Conservation (phyloP, 768 basidiomycete genomes). For the Tylopilus sp. region DNA sequence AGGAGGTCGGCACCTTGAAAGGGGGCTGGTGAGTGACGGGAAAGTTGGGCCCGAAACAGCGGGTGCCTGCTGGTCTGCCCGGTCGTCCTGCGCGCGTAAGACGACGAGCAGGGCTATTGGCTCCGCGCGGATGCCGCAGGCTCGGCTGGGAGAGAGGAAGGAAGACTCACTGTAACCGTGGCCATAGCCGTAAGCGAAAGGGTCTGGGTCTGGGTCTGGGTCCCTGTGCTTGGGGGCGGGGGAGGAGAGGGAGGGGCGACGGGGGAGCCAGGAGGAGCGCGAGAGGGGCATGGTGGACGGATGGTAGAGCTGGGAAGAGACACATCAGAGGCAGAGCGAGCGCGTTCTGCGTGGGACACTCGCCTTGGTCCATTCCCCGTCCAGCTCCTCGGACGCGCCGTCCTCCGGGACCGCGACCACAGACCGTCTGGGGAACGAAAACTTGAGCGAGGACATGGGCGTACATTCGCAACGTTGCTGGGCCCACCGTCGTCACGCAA, state of each 20-base stretch:
- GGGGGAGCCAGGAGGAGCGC: slow-evolving; percentile 23
- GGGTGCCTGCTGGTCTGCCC: not conserved
- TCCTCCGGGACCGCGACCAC: not conserved
- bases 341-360: too few species aligned
- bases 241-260: slow-evolving; percentile 17
- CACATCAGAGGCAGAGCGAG: slow-evolving; percentile 2
- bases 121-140: not conserved
- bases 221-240: not conserved
- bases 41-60: not conserved
- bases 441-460: not conserved
- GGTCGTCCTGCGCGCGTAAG: not conserved
- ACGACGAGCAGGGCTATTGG: not conserved
- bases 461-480: too few species aligned
- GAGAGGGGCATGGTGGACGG: slow-evolving; percentile 16
- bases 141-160: not conserved
- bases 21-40: not conserved
- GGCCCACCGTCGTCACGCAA: slow-evolving; percentile 1
- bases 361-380: slow-evolving; percentile 25
- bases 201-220: slow-evolving; percentile 7
- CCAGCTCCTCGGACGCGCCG: slow-evolving; percentile 5
- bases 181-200: too few species aligned
- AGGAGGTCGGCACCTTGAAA: slow-evolving; percentile 18
- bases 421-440: not conserved
- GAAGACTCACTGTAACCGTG: slow-evolving; percentile 15
- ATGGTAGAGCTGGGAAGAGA: slow-evolving; percentile 12